Evolutionary conservation across 2,329 filamentous ascomycete genomes (phyloP).

Genomic region (Xylariales sp.): DNA sequence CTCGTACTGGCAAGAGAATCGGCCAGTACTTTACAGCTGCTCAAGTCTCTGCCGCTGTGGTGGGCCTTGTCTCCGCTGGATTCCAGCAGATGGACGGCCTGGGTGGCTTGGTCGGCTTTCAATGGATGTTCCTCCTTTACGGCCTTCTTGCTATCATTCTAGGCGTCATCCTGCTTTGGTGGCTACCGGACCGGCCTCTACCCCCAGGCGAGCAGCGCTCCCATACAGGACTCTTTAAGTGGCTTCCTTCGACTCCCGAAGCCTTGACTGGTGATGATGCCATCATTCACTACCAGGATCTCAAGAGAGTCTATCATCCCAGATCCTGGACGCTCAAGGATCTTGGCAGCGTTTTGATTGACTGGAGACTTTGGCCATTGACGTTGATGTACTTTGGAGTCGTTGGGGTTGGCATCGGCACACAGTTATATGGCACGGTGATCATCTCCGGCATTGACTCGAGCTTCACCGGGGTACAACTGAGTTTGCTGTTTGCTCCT

Average conservation of each 20-base stretch:
- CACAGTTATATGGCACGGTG: slow-evolving; percentile 80
- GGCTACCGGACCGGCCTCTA: slow-evolving; percentile 80
- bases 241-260: slow-evolving; percentile 64
- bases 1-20: slow-evolving; percentile 80
- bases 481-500: slow-evolving; percentile 80
- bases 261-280: slow-evolving; percentile 75
- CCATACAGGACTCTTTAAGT: slow-evolving; percentile 51
- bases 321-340: slow-evolving; percentile 70
- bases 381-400: slow-evolving; percentile 93
- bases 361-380: slow-evolving; percentile 86
- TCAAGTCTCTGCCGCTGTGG: slow-evolving; percentile 83
- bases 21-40: slow-evolving; percentile 86
- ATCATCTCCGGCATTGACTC: slow-evolving; percentile 80
- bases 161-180: slow-evolving; percentile 75
- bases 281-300: slow-evolving; percentile 74
- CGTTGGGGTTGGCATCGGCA: slow-evolving; percentile 86
- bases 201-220: slow-evolving; percentile 61
- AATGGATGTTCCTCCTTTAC: slow-evolving; percentile 91
- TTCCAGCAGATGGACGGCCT: slow-evolving; percentile 87
- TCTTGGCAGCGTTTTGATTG: slow-evolving; percentile 64
- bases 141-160: slow-evolving; percentile 70
- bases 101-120: slow-evolving; percentile 72
- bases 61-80: slow-evolving; percentile 82
- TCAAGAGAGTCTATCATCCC: slow-evolving; percentile 74
- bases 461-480: slow-evolving; percentile 63